Base-by-base conservation (phyloP, 371 early-diverging fungal genomes). In the Lichtheimia hyalospora region DNA sequence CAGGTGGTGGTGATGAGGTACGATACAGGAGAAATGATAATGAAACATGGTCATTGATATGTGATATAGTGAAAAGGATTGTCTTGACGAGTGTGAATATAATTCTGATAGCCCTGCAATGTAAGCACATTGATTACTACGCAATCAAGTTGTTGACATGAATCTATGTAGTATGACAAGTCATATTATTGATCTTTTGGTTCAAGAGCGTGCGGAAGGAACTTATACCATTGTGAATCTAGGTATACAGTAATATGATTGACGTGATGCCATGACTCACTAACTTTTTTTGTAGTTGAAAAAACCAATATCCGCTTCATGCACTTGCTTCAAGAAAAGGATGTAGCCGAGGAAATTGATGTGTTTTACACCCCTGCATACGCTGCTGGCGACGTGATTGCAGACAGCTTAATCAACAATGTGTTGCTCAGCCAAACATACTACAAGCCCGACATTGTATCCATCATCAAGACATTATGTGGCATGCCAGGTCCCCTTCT, bases 1-100 rank as follows among this genome's bases (percentile, higher is more conserved):
- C 82, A 80, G 54, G 81, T 85, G 8, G 85, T 85, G 24, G 71
- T 85, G 7, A 84, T 85, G 82, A 79, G 82, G 63, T 74, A 69
- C 51, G 10, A 0, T 40, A 2, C 7, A 56, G 2, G 18, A 25
- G 20, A 2, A 25, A 23, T 43, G 42, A 10, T 10, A 46, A 15
- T n/a, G 39, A 41, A 16, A 34, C 7, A 20, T 28, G 27, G 15
- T 18, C 55, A 44, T 14, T 21, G 27, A 46, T 21, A 13, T 12
- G 27, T n/a, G 39, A 54, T 28, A 27, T 62, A 77, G 77, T 56
- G 81, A 77, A 57, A 62, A 67, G 25, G 77, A 80, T 49, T 73
- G 67, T 15, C 52, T 72, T 13, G 73, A 77, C 27, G 62, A 69
- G 24, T 57, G 65, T 42, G 71, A 77, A 54, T 49, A 69, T 40